Evolutionary conservation across 305 asterid species (phyloP).

Genomic region (Rubia balearica): DNA sequence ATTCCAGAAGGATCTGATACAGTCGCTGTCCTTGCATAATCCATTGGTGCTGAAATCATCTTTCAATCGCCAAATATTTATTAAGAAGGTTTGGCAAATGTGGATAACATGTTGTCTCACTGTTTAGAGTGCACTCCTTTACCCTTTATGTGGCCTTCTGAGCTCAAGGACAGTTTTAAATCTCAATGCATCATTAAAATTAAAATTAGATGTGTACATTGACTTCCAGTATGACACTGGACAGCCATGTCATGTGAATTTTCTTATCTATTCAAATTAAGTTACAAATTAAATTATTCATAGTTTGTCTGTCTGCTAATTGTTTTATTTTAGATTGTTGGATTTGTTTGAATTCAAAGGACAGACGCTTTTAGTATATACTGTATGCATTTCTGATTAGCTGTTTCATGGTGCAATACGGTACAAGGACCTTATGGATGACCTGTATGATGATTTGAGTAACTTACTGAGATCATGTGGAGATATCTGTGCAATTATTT

Average conservation of each 20-base stretch:
- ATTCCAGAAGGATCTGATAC: slow-evolving; percentile 87
- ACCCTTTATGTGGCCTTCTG: background rate
- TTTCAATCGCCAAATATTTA: slow-evolving; percentile 87
- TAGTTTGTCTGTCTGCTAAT: background rate
- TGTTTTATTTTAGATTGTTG: background rate
- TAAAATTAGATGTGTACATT: background rate
- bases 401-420: slow-evolving; percentile 57
- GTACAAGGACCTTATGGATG: slow-evolving; percentile 80
- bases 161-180: background rate
- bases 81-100: slow-evolving; percentile 67
- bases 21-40: slow-evolving; percentile 64
- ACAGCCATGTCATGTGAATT: background rate
- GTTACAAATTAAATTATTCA: background rate
- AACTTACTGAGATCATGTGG: slow-evolving; percentile 75
- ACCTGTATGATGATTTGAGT: slow-evolving; percentile 75
- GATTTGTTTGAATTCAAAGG: background rate
- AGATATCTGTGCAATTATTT: slow-evolving; percentile 72
- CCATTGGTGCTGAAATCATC: slow-evolving; percentile 90
- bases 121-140: background rate
- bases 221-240: background rate
- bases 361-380: background rate
- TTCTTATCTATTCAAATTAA: background rate
- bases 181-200: background rate
- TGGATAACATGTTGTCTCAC: slow-evolving; percentile 23
- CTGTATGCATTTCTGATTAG: slow-evolving; percentile 19